A percentile compares a stretch with the other conserved stretches of the same genome.
Evolutionary conservation across 108 stramenopile species (phyloP).

Genomic region (Phaeodactylum tricornutum): DNA sequence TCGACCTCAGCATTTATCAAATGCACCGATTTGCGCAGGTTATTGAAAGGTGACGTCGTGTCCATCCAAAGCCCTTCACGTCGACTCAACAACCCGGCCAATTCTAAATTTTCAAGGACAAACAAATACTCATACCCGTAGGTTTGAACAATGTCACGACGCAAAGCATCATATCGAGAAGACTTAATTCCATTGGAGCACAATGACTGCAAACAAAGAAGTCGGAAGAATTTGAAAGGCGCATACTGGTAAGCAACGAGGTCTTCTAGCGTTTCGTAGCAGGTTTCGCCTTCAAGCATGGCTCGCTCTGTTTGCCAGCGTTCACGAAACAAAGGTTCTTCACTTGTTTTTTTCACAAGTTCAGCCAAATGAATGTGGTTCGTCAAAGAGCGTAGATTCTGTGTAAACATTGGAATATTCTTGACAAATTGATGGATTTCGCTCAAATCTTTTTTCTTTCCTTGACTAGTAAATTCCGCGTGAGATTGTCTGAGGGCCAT

Average conservation of each 20-base stretch:
- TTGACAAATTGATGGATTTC: slow-evolving; percentile 98
- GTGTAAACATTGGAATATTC: slow-evolving; percentile 79
- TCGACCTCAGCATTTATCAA: slow-evolving; percentile 88
- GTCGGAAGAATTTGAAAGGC: slow-evolving; percentile 52
- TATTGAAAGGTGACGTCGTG: slow-evolving; percentile 53
- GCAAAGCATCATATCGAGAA: slow-evolving; percentile 75
- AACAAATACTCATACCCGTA: slow-evolving; percentile 88
- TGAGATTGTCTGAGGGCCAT: slow-evolving; percentile 83
- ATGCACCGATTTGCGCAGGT: slow-evolving; percentile 64
- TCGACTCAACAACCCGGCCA: slow-evolving; percentile 68
- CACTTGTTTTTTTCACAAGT: slow-evolving; percentile 75
- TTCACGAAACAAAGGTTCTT: slow-evolving; percentile 72
- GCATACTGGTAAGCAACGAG: slow-evolving; percentile 68
- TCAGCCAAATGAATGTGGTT: slow-evolving; percentile 96
- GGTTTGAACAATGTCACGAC: slow-evolving; percentile 78
- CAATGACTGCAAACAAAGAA: slow-evolving; percentile 88
- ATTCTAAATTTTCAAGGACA: slow-evolving; percentile 78
- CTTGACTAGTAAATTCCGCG: slow-evolving; percentile 80
- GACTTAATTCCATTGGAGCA: slow-evolving; percentile 84
- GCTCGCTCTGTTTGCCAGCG: slow-evolving; percentile 92
- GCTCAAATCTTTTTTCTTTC: slow-evolving; percentile 80
- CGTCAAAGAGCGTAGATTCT: slow-evolving; percentile 63
- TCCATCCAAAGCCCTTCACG: slow-evolving; percentile 67
- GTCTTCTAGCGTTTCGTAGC: slow-evolving; percentile 76
- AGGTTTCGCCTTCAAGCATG: slow-evolving; percentile 88